Evolutionary conservation across 352 stramenopile genomes (phyloP).

Genomic region (Labyrinthula sp.): DNA sequence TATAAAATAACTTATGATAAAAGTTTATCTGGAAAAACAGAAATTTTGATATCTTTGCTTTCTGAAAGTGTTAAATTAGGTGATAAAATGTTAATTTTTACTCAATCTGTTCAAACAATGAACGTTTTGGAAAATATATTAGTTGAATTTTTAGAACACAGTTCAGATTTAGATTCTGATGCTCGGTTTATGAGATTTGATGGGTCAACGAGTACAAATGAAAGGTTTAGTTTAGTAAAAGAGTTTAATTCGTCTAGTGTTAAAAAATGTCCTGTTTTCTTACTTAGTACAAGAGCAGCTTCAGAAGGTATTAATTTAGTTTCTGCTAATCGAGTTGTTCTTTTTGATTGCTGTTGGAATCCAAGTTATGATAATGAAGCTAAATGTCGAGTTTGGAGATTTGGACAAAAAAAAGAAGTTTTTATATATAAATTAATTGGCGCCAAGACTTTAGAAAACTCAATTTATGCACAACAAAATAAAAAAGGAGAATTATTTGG

Average conservation of each 20-base stretch:
- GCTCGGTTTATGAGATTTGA: constrained; percentile 18
- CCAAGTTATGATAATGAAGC: constrained; percentile 65
- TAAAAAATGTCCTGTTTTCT: constrained; percentile 10
- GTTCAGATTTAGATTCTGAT: constrained; percentile 4
- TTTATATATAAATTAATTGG: constrained; percentile 73
- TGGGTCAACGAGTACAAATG: constrained; percentile 1
- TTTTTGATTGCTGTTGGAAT: constrained; percentile 73
- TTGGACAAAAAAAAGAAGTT: constrained; percentile 64
- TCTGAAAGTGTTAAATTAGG: constrained; percentile 43
- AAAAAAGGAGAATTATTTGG: constrained; percentile 61
- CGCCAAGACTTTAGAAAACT: constrained; percentile 70
- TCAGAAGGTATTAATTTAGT: constrained; percentile 55
- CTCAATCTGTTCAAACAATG: constrained; percentile 58
- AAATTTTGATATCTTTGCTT: constrained; percentile 55
- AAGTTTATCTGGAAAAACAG: constrained; percentile 53
- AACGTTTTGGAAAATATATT: constrained; percentile 51
- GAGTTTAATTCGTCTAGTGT: constrained; percentile 16
- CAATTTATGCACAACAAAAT: constrained; percentile 65
- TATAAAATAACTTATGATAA: constrained; percentile 5
- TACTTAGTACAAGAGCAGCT: constrained; percentile 27
- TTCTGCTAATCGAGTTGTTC: constrained; percentile 59
- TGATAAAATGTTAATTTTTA: constrained; percentile 63
- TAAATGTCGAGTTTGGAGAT: constrained; percentile 71
- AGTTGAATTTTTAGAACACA: constrained; percentile 2
- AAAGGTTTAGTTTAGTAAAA: constrained; percentile 12